Evolutionary conservation across 2,329 filamentous ascomycete species (phyloP).

Genomic region (Alternaria sp.): DNA sequence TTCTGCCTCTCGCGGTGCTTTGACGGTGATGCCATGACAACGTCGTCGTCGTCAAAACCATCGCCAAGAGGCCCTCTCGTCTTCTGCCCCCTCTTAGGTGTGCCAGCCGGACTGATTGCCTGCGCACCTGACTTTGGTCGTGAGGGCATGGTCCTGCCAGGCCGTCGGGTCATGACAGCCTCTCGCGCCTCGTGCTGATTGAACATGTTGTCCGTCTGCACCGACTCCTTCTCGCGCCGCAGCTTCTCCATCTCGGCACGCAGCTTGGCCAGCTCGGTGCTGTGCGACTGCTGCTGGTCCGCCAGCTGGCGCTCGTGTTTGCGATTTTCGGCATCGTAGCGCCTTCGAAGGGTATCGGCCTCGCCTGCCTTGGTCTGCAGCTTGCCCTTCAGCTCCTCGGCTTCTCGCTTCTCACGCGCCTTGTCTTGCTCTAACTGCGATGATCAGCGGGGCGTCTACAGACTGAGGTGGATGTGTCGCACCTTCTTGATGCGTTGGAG

Average conservation of each 20-base stretch:
- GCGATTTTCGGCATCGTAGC: conserved; percentile 66
- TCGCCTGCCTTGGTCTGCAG: conserved; percentile 69
- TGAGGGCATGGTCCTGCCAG: conserved; percentile 44
- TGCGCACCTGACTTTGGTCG: conserved; percentile 27
- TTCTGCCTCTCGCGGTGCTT: conserved; percentile 57
- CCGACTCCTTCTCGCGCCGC: conserved; percentile 68
- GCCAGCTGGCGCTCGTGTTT: conserved; percentile 69
- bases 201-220: conserved; percentile 74
- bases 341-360: conserved; percentile 75
- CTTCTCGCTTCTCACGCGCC: conserved; percentile 30
- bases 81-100: conserved; percentile 66
- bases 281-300: conserved; percentile 66
- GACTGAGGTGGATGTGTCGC: neutral
- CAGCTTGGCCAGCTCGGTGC: conserved; percentile 68
- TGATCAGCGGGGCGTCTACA: conserved; percentile 22
- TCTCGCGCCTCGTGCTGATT: conserved; percentile 74
- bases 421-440: conserved; percentile 53
- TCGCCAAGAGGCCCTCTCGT: conserved; percentile 66
- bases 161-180: conserved; percentile 50
- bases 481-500: conserved; percentile 53
- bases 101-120: conserved; percentile 53
- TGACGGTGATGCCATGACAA: conserved; percentile 62
- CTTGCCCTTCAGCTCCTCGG: conserved; percentile 39
- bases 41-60: conserved; percentile 75
- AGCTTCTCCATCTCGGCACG: conserved; percentile 69